A percentile compares a stretch with the other conserved stretches of the same genome.
Evolutionary conservation across 345 rosid genomes (phyloP).

Genomic region (Eucalyptus cloeziana): DNA sequence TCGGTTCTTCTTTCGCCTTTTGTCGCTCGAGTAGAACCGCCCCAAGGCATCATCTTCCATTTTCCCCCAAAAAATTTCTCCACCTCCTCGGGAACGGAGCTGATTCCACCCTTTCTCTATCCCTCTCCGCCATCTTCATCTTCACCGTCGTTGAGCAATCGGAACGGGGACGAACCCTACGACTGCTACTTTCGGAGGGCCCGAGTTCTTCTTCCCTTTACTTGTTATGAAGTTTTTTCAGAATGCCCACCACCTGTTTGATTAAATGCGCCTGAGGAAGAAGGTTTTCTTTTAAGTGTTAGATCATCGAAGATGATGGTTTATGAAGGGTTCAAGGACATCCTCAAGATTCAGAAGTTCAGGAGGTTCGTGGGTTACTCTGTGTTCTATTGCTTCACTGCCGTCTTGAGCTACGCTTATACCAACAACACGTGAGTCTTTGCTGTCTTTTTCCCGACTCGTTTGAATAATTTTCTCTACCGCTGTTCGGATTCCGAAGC

Average conservation of each 20-base stretch:
- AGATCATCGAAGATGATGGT: slow-evolving; percentile 10
- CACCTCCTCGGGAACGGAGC: too few relatives aligned
- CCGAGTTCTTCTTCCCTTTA: background rate
- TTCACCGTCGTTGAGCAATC: too few relatives aligned
- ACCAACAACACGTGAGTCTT: slow-evolving; percentile 77
- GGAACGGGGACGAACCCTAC: too few relatives aligned
- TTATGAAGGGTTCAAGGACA: slow-evolving; percentile 29
- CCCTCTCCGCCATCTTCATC: too few relatives aligned
- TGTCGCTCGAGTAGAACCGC: too few relatives aligned
- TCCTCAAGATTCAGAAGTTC: slow-evolving; percentile 75
- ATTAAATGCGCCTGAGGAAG: background rate
- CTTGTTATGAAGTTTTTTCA: background rate
- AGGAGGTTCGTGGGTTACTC: slow-evolving; percentile 73
- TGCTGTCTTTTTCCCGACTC: background rate
- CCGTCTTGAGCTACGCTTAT: slow-evolving; percentile 48
- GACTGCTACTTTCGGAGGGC: background rate
- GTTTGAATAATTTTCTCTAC: background rate
- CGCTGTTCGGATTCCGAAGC: background rate
- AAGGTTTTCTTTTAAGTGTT: background rate
- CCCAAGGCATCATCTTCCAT: too few relatives aligned
- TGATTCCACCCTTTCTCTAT: too few relatives aligned
- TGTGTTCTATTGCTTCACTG: slow-evolving; percentile 60
- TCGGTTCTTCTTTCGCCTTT: too few relatives aligned
- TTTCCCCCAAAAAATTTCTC: too few relatives aligned
- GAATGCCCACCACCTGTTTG: background rate